Conservation (phyloP, 345 rosid species). For the Linum usitatissimum region DNA sequence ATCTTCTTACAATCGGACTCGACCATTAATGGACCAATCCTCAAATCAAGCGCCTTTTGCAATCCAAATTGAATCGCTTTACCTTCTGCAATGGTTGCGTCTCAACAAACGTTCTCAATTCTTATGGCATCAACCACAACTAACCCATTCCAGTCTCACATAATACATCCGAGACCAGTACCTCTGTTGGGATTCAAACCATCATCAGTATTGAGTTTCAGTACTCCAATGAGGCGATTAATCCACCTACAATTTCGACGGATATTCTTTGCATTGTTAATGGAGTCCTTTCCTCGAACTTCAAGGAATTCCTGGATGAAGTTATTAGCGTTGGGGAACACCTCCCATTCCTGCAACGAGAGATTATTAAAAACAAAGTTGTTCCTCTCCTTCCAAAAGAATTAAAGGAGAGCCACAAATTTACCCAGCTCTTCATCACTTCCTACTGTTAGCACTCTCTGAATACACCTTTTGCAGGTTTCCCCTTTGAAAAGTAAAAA, state of each 20-base stretch:
- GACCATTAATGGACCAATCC: neutral
- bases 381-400: neutral
- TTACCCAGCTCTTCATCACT: neutral
- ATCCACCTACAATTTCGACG: neutral
- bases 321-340: neutral
- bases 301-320: neutral
- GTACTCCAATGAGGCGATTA: neutral
- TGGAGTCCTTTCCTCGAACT: neutral
- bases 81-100: neutral
- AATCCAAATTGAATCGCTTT: neutral
- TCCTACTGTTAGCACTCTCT: neutral
- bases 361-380: neutral
- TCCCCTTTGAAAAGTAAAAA: neutral
- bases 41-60: neutral
- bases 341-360: neutral
- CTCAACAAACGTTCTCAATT: neutral
- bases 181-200: neutral
- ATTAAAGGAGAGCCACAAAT: neutral
- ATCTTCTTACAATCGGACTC: neutral
- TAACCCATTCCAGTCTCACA: neutral
- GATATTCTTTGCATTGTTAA: neutral
- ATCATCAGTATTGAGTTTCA: neutral
- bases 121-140: neutral
- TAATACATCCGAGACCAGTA: neutral
- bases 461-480: neutral